phyloP scores from a whole-genome alignment of 805 yeast species.

The Candida maris region DNA sequence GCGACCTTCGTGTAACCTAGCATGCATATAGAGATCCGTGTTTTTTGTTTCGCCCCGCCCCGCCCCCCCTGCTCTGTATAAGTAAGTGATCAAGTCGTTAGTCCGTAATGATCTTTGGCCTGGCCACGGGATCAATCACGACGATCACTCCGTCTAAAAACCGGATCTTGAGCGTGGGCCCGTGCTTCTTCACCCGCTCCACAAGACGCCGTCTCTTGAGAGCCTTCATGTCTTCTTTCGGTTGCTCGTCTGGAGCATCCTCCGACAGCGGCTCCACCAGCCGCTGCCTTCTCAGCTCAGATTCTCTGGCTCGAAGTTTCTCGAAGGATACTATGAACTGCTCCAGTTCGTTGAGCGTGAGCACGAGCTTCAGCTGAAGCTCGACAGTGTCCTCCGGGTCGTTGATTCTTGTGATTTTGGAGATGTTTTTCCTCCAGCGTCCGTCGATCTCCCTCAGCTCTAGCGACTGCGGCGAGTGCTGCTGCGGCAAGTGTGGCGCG shows the following conservation, averaged over 20 bases:
- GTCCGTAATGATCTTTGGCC: constrained; percentile 17
- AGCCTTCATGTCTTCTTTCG: constrained; percentile 12
- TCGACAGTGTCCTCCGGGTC: constrained; percentile 49
- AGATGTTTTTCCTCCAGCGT: constrained; percentile 11
- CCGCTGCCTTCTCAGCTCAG: constrained; percentile 25
- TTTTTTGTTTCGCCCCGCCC: too few relatives aligned
- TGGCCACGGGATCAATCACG: constrained; percentile 37
- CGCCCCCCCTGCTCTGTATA: neutral
- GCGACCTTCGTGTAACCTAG: constrained; percentile 4
- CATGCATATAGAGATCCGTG: too few relatives aligned
- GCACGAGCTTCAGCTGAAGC: constrained; percentile 43
- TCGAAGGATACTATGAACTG: constrained; percentile 36
- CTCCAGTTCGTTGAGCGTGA: constrained; percentile 48
- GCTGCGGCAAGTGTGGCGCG: constrained; percentile 3
- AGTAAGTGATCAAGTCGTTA: constrained; percentile 1
- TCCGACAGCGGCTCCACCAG: constrained; percentile 10
- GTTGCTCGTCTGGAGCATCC: constrained; percentile 26
- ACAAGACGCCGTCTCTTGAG: constrained; percentile 11
- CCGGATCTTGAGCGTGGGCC: constrained; percentile 35
- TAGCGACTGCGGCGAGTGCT: constrained; percentile 17
- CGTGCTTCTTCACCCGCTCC: constrained; percentile 27
- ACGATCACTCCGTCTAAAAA: constrained; percentile 37
- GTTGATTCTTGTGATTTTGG: constrained; percentile 37
- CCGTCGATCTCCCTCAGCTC: constrained; percentile 40
- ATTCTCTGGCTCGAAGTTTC: constrained; percentile 36